Evolutionary conservation across 73 alveolate species (phyloP).

Genomic region (Halteria grandinella): DNA sequence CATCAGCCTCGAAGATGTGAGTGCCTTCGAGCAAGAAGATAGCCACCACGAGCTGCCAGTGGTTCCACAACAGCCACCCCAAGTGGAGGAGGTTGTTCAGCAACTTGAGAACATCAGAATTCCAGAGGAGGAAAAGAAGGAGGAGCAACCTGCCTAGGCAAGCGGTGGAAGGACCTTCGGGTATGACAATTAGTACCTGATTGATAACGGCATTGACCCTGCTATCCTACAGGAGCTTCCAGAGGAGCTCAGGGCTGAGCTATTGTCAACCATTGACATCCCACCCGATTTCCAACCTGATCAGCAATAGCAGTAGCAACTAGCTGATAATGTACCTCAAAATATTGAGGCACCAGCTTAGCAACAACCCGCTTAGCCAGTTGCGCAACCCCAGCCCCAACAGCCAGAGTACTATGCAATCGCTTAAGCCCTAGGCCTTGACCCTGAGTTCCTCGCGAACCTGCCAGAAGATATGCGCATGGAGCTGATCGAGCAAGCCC

Average conservation of each 20-base stretch:
- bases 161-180: conserved; percentile 27
- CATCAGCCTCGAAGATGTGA: too few species aligned
- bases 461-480: conserved; percentile 60
- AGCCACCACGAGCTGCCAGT: background rate
- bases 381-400: background rate
- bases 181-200: conserved; percentile 15
- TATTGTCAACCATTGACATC: conserved; percentile 38
- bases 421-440: conserved; percentile 52
- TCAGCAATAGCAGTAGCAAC: conserved; percentile 19
- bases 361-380: conserved; percentile 14
- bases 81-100: conserved; percentile 26
- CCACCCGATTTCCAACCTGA: background rate
- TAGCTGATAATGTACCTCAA: too few species aligned
- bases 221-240: conserved; percentile 56
- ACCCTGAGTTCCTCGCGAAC: conserved; percentile 65
- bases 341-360: background rate
- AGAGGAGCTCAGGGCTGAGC: conserved; percentile 61
- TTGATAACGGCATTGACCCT: conserved; percentile 59
- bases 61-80: background rate
- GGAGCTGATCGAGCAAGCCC: conserved; percentile 54
- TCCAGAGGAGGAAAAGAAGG: background rate
- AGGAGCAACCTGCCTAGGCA: background rate
- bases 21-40: background rate
- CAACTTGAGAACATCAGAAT: too few species aligned
- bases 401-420: background rate